phyloP scores from a whole-genome alignment of 1,284 basidiomycete species.

The Rhizoctonia solani region DNA sequence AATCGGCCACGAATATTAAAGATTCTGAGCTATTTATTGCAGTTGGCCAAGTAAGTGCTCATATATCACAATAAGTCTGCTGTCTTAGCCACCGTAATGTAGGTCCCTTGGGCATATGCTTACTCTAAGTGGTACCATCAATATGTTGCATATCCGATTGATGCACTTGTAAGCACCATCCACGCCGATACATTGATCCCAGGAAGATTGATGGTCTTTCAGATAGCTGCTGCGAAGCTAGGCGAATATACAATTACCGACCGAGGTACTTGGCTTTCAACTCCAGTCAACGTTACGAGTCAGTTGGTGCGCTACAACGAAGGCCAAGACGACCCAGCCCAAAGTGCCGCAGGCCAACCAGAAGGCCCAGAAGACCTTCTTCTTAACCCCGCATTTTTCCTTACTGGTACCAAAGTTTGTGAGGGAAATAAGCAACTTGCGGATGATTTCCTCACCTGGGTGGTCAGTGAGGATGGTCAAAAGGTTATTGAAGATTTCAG shows the following conservation, averaged over 20 bases:
- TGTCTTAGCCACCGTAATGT: neutral
- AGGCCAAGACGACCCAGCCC: constrained; percentile 25
- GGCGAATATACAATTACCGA: constrained; percentile 58
- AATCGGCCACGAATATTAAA: constrained; percentile 61
- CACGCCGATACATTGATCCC: neutral
- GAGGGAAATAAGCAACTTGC: constrained; percentile 43
- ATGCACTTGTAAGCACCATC: constrained; percentile 47
- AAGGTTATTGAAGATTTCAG: constrained; percentile 49
- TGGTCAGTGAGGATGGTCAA: constrained; percentile 48
- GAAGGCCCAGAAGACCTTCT: constrained; percentile 44
- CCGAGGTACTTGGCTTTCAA: constrained; percentile 47
- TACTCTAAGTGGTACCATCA: constrained; percentile 62
- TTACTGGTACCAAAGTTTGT: constrained; percentile 44
- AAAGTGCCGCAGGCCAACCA: constrained; percentile 49
- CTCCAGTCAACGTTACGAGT: constrained; percentile 44
- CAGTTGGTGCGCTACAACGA: constrained; percentile 40
- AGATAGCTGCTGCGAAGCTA: constrained; percentile 50
- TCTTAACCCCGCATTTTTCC: constrained; percentile 53
- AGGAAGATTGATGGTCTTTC: neutral
- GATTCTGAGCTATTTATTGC: constrained; percentile 54
- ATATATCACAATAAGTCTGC: neutral
- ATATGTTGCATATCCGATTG: constrained; percentile 54
- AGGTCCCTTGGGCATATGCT: constrained; percentile 57
- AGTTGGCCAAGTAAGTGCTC: constrained; percentile 52
- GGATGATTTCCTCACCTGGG: constrained; percentile 52